phyloP scores from a whole-genome alignment of 1,284 basidiomycete genomes.

The Hymenochaete sp. region DNA sequence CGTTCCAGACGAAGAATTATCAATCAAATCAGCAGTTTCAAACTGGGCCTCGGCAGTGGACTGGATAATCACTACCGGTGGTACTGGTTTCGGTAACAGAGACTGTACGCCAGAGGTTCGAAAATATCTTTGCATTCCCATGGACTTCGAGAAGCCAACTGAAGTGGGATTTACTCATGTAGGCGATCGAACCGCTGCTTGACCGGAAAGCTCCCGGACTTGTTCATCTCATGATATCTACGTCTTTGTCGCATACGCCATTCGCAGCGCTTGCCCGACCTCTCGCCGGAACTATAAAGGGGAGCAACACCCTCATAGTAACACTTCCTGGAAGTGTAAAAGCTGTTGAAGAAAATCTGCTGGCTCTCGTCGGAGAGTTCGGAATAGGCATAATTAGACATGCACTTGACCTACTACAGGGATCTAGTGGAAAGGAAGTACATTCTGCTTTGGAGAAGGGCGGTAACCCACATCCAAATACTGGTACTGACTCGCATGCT shows the following conservation, averaged over 20 bases:
- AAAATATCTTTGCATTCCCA: not conserved
- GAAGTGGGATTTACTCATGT: slow-evolving; percentile 5
- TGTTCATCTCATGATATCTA: slow-evolving; percentile 64
- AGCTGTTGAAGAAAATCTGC: slow-evolving; percentile 73
- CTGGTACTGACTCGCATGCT: slow-evolving; percentile 21
- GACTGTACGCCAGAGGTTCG: slow-evolving; percentile 77
- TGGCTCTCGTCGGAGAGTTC: slow-evolving; percentile 39
- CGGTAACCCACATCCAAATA: slow-evolving; percentile 12
- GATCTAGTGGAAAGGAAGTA: slow-evolving; percentile 54
- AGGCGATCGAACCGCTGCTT: slow-evolving; percentile 68
- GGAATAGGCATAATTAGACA: slow-evolving; percentile 50
- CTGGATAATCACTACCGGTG: slow-evolving; percentile 75
- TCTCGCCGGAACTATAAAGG: slow-evolving; percentile 58
- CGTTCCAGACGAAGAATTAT: slow-evolving; percentile 55
- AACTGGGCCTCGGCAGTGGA: slow-evolving; percentile 46
- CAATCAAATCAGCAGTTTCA: slow-evolving; percentile 41
- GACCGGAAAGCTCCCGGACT: slow-evolving; percentile 70
- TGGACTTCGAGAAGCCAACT: slow-evolving; percentile 1
- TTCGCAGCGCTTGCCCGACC: slow-evolving; percentile 77
- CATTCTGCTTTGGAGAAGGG: slow-evolving; percentile 38
- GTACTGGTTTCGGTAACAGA: slow-evolving; percentile 75
- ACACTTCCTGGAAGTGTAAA: slow-evolving; percentile 81
- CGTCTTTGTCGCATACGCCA: slow-evolving; percentile 67
- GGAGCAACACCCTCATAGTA: slow-evolving; percentile 54
- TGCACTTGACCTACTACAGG: slow-evolving; percentile 67